These are phyloP conservation scores for Boletus sp. DNA, from an alignment of 768 basidiomycete genomes.

Conservation along the genomic window DNA sequence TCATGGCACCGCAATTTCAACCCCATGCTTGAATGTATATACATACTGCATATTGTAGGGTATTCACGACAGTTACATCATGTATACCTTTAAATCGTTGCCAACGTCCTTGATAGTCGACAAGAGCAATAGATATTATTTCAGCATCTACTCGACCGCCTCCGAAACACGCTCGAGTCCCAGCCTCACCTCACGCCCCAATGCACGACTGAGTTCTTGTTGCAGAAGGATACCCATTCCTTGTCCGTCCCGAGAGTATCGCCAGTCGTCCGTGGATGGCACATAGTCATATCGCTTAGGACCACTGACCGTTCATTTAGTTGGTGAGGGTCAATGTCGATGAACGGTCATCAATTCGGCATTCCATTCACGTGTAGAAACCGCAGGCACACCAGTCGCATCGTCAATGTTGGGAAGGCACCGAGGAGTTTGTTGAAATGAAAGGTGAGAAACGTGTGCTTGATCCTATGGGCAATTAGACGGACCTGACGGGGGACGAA, in stretches of 20 bases:
- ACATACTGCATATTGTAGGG: conserved; percentile 10
- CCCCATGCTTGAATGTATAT: background rate
- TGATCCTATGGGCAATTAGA: conserved; percentile 5
- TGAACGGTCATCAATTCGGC: background rate
- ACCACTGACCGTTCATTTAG: conserved; percentile 50
- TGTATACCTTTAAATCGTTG: conserved; percentile 2
- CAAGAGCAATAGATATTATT: background rate
- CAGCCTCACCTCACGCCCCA: conserved; percentile 37
- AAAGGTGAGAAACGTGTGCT: conserved; percentile 1
- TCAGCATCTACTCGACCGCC: conserved; percentile 13
- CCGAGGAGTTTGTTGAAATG: background rate
- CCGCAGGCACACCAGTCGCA: background rate
- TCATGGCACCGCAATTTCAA: background rate
- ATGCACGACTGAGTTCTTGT: conserved; percentile 55
- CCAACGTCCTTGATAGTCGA: background rate
- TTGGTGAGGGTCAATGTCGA: background rate
- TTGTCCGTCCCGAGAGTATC: conserved; percentile 68
- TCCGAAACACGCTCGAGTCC: conserved; percentile 30
- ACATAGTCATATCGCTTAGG: conserved; percentile 90
- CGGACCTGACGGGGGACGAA: conserved; percentile 82
- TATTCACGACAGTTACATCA: background rate
- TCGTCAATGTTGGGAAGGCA: background rate
- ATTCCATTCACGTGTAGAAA: conserved; percentile 5
- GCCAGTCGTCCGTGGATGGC: conserved; percentile 57
- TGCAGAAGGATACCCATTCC: conserved; percentile 64